Evolutionary conservation across 2,329 filamentous ascomycete genomes (phyloP).

Genomic region (Colletotrichum chrysophilum): DNA sequence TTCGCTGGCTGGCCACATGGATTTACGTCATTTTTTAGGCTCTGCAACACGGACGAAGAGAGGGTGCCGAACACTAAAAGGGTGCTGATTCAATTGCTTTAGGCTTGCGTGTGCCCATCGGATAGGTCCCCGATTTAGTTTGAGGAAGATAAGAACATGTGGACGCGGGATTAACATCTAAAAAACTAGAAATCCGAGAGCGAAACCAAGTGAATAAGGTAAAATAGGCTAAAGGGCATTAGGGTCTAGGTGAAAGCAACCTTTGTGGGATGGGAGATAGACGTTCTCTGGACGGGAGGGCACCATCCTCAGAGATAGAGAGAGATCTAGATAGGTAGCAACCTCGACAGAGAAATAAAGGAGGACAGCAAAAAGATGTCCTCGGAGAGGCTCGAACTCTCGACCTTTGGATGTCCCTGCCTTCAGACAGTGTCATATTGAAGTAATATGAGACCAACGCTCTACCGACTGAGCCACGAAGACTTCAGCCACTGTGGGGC

Average conservation of each 20-base stretch:
- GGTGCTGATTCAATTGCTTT: not conserved
- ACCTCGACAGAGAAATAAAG: fast-evolving
- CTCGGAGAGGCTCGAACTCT: constrained; percentile 19
- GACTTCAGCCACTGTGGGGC: not conserved
- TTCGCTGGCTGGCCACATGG: not conserved
- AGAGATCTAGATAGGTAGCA: not conserved
- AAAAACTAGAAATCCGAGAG: not conserved
- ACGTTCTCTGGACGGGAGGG: not conserved
- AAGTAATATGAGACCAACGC: constrained; percentile 20
- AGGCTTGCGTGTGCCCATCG: not conserved
- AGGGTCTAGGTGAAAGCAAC: not conserved
- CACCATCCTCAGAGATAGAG: not conserved
- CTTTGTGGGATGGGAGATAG: not conserved
- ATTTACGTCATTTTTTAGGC: not conserved
- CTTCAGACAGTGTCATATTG: not conserved
- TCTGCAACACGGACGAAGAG: not conserved
- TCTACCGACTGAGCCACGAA: constrained; percentile 21
- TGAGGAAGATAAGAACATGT: not conserved
- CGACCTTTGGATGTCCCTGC: constrained; percentile 19
- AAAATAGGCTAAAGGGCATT: not conserved
- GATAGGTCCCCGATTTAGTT: not conserved
- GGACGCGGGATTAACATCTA: not conserved
- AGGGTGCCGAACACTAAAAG: not conserved
- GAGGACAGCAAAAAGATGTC: not conserved
- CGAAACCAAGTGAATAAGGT: not conserved